Evolutionary conservation across 2,329 filamentous ascomycete species (phyloP).

Genomic region (Beauveria pseudobassiana): DNA sequence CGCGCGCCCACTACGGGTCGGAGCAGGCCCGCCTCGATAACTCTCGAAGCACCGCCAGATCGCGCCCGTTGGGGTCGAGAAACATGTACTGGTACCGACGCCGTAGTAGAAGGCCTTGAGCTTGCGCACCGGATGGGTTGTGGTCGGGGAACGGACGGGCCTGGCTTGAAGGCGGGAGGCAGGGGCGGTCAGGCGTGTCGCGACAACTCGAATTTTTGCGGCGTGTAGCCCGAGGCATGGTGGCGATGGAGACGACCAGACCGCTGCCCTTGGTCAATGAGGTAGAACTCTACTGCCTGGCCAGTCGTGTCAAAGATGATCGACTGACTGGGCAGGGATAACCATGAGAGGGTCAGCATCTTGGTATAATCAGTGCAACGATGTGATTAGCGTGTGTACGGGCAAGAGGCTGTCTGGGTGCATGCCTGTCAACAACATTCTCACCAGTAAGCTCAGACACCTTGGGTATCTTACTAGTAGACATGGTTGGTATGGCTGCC

Average conservation of each 20-base stretch:
- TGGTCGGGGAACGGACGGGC: constrained; percentile 21
- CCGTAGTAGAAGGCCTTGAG: constrained; percentile 26
- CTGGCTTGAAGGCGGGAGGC: constrained; percentile 21
- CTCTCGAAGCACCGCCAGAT: constrained; percentile 16
- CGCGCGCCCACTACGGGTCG: constrained; percentile 15
- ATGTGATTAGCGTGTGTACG: background rate
- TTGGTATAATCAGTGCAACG: constrained; percentile 20
- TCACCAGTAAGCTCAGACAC: constrained; percentile 29
- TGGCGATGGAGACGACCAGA: constrained; percentile 29
- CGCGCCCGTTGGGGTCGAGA: constrained; percentile 26
- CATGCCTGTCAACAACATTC: constrained; percentile 28
- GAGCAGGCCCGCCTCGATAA: constrained; percentile 14
- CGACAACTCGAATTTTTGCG: constrained; percentile 25
- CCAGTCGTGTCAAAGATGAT: constrained; percentile 36
- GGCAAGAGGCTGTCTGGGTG: background rate
- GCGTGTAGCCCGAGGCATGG: constrained; percentile 25
- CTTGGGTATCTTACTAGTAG: constrained; percentile 31
- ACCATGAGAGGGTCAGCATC: constrained; percentile 14
- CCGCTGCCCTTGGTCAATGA: constrained; percentile 26
- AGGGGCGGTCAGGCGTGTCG: constrained; percentile 18
- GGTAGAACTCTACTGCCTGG: constrained; percentile 26
- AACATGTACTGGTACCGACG: constrained; percentile 30
- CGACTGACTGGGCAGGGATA: constrained; percentile 28
- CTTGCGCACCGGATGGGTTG: constrained; percentile 23
- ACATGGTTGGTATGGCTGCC: constrained; percentile 33